These are phyloP conservation scores for Tetrapisispora taiwanensis DNA, from an alignment of 805 yeast species.

Conservation along the genomic window DNA sequence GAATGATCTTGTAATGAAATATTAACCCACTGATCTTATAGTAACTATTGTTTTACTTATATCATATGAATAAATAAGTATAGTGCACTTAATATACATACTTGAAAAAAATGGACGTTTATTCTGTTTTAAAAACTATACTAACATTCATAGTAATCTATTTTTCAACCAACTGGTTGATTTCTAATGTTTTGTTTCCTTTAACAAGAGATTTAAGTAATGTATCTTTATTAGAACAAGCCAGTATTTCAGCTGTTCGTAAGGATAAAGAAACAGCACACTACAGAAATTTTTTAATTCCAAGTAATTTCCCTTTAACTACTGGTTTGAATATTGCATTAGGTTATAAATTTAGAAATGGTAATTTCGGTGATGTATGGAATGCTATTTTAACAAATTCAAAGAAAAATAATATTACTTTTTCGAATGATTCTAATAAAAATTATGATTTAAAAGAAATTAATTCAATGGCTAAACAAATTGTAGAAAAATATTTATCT, in stretches of 20 bases:
- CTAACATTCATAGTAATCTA: neutral
- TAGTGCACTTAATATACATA: no score
- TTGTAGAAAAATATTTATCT: slow-evolving; percentile 6
- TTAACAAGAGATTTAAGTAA: slow-evolving; percentile 44
- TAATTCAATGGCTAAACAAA: slow-evolving; percentile 19
- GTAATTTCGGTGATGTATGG: slow-evolving; percentile 70
- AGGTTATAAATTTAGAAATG: slow-evolving; percentile 60
- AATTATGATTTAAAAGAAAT: slow-evolving; percentile 8
- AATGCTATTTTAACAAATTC: slow-evolving; percentile 34
- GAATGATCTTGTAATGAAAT: no score
- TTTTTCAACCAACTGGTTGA: slow-evolving; percentile 1
- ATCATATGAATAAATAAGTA: no score
- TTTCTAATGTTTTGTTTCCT: slow-evolving; percentile 1
- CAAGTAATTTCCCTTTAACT: slow-evolving; percentile 57
- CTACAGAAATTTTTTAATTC: slow-evolving; percentile 64
- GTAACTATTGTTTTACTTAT: no score
- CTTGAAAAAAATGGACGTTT: neutral
- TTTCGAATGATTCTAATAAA: slow-evolving; percentile 18
- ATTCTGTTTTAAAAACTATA: neutral
- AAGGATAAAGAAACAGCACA: slow-evolving; percentile 60
- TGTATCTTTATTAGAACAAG: slow-evolving; percentile 51
- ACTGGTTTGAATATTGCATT: slow-evolving; percentile 59
- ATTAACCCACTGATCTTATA: no score
- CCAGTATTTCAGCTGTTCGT: slow-evolving; percentile 57
- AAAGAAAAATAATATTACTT: slow-evolving; percentile 10